These are phyloP conservation scores for Capronia coronata DNA, from an alignment of 2,329 filamentous ascomycete species.

Conservation along the genomic window DNA sequence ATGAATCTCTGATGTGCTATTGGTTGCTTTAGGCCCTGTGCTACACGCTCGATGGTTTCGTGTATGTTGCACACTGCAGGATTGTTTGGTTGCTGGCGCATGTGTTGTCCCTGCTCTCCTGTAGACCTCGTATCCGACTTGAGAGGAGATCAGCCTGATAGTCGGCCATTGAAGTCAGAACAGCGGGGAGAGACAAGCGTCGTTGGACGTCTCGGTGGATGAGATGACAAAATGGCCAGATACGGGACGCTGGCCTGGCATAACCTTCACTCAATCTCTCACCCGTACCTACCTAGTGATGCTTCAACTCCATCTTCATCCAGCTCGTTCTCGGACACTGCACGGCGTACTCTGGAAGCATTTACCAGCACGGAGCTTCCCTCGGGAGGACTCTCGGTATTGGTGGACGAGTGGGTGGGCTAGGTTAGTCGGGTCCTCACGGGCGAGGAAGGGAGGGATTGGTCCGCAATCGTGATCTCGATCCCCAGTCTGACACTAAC, in stretches of 20 bases:
- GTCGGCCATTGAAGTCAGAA: too few species aligned
- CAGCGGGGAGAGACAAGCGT: too few species aligned
- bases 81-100: background rate
- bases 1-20: background rate
- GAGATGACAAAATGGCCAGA: background rate
- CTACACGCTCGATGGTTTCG: background rate
- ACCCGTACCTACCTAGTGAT: background rate
- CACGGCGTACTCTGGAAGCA: too few species aligned
- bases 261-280: background rate
- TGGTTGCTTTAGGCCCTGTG: background rate
- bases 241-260: background rate
- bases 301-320: background rate
- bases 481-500: slow-evolving; percentile 2
- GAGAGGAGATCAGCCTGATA: background rate
- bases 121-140: too few species aligned
- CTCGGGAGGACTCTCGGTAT: too few species aligned
- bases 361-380: slow-evolving; percentile 13
- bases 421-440: slow-evolving; percentile 13
- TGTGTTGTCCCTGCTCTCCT: background rate
- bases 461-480: slow-evolving; percentile 16
- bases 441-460: slow-evolving; percentile 1
- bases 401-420: slow-evolving; percentile 3
- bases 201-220: too few species aligned
- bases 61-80: background rate
- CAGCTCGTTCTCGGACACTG: background rate